Evolutionary conservation across 768 basidiomycete genomes (phyloP), one percentile per base, ranked within the genome.

Genomic region (Kwoniella mangroviensis): DNA sequence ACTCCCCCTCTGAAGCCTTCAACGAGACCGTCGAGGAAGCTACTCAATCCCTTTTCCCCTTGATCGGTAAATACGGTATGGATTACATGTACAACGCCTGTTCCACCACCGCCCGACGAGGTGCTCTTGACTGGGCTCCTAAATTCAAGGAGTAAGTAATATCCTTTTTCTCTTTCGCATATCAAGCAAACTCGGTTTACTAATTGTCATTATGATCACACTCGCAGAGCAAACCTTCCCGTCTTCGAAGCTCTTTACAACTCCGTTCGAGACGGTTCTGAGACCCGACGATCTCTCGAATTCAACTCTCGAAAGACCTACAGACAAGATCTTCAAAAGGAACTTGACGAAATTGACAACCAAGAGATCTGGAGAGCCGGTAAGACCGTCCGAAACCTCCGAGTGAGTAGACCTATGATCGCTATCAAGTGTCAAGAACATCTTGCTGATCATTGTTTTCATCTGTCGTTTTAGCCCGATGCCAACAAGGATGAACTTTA

Each of bases 1-100:
- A 99, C 88, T 86, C 89, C 4, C 97, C 97, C 64, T 98, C 96
- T 53, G 97, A 99, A 71, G 76, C 76, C 52, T 98, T 99, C 90
- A 98, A 99, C 85, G 97, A 99, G 87, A 98, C 97, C 69, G 97
- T 98, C 71, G 97, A 98, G 85, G 97, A 98, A 86, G 97, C 97
- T n/a, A 98, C 96, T 53, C 95, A 99, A 83, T 96, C 94, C 49
- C 89, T 99, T 73, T 98, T 93, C 87, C 97, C 97, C 70, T 85
- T 99, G 84, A 94, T 99, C 79, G 97, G 96, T 75, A 88, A 91
- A 81, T 91, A 97, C 83, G 94, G 94, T 67, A 84, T 95, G 95
- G 95, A 98, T 86, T 96, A 97, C 89, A 98, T 98, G 95, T 98
- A 90, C 89, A 91, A 91, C 82, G 96, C 97, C 56, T 99, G 97